Conservation (phyloP, 2,329 filamentous ascomycete species). For the Colletotrichum limetticola region DNA sequence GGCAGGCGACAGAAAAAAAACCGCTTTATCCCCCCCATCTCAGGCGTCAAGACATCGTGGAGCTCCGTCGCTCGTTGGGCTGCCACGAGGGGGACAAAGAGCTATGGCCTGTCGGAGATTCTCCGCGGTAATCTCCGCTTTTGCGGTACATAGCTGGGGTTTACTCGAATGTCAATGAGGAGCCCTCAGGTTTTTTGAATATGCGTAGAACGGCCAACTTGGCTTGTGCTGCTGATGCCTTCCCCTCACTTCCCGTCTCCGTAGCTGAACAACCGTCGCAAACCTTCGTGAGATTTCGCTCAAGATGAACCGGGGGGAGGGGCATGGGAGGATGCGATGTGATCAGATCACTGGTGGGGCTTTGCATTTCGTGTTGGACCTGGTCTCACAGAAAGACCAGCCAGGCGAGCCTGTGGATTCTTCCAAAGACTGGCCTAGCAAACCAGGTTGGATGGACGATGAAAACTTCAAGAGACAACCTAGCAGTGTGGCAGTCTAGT, state of each 20-base stretch:
- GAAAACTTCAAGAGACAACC: not conserved
- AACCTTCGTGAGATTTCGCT: constrained; percentile 1
- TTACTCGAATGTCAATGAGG: not conserved
- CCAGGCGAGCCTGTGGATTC: not conserved
- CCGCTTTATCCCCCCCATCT: not conserved
- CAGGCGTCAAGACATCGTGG: not conserved
- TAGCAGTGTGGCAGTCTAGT: too few species aligned
- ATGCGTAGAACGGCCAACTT: not conserved
- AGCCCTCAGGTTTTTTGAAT: not conserved
- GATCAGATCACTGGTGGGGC: constrained; percentile 25
- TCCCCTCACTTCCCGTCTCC: not conserved
- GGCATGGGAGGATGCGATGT: constrained; percentile 2
- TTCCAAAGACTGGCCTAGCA: not conserved
- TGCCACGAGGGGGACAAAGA: constrained; percentile 23
- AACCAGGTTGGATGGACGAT: not conserved
- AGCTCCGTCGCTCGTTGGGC: constrained; percentile 26
- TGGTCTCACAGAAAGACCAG: constrained; percentile 2
- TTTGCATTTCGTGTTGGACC: constrained; percentile 16
- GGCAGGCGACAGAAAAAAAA: not conserved
- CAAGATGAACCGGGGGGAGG: not conserved
- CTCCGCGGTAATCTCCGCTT: constrained; percentile 18
- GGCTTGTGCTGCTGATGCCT: not conserved
- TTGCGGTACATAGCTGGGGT: not conserved
- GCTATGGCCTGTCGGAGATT: constrained; percentile 5
- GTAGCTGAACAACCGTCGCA: not conserved